phyloP scores from a whole-genome alignment of 1,284 basidiomycete genomes.

The Heterobasidion annosum region DNA sequence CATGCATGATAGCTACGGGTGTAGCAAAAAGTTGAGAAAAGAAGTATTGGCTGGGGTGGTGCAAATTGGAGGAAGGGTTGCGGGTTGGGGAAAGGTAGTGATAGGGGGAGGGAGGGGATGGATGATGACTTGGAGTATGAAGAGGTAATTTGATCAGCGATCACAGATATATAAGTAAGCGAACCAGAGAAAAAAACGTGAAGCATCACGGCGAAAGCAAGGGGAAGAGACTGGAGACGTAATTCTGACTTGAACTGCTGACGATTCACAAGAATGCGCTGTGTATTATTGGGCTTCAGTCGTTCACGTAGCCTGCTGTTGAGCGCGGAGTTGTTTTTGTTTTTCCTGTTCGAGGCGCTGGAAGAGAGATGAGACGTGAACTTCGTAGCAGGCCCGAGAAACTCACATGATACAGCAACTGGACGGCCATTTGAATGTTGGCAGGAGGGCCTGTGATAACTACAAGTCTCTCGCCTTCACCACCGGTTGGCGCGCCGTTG shows the following conservation, averaged over 20 bases:
- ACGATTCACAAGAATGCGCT: no score
- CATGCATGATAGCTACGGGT: neutral
- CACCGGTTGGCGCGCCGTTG: constrained; percentile 62
- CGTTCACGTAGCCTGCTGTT: neutral
- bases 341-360: constrained; percentile 85
- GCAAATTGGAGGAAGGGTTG: neutral
- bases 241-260: no score
- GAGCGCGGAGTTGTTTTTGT: constrained; percentile 62
- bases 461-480: constrained; percentile 82
- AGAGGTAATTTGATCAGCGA: neutral
- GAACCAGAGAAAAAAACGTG: neutral
- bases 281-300: no score
- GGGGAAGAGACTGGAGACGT: neutral
- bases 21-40: neutral
- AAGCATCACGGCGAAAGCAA: neutral
- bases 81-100: neutral
- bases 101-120: neutral
- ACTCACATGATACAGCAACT: constrained; percentile 84
- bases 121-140: neutral
- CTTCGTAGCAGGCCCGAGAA: constrained; percentile 6
- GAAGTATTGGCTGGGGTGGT: neutral
- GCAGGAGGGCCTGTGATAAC: constrained; percentile 91
- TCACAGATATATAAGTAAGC: neutral
- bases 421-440: constrained; percentile 96
- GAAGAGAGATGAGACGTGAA: neutral